Conservation (phyloP, 148 eudicot species). For the Rheum nobile region DNA sequence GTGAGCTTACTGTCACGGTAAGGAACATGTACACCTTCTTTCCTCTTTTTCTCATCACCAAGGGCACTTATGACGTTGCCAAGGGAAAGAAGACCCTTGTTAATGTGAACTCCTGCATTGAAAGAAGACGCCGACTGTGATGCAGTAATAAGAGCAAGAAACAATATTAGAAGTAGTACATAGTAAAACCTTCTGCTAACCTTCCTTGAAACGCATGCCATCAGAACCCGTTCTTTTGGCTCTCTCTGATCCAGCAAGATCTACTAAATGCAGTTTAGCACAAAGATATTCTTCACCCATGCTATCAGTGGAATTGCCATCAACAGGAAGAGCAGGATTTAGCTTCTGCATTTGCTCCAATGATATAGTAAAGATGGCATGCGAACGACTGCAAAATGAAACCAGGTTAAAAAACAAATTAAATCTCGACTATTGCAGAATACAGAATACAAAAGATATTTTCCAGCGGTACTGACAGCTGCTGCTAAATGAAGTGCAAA, state of each 20-base stretch:
- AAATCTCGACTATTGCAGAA: neutral
- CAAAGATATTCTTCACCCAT: slow-evolving; percentile 87
- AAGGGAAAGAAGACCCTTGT: slow-evolving; percentile 97
- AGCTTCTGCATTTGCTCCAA: slow-evolving; percentile 86
- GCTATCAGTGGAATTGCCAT: slow-evolving; percentile 34
- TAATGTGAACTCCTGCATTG: slow-evolving; percentile 84
- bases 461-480: neutral
- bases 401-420: neutral
- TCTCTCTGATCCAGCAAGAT: slow-evolving; percentile 99
- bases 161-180: neutral
- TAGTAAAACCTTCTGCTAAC: slow-evolving; percentile 18
- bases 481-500: neutral
- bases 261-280: slow-evolving; percentile 95
- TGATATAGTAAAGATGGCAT: slow-evolving; percentile 97
- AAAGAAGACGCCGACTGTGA: slow-evolving; percentile 3
- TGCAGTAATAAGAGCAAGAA: slow-evolving; percentile 11
- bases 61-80: slow-evolving; percentile 98
- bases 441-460: neutral
- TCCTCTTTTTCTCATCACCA: slow-evolving; percentile 96
- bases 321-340: slow-evolving; percentile 33
- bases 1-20: slow-evolving; percentile 99
- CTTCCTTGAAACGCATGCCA: slow-evolving; percentile 99
- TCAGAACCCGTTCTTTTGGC: slow-evolving; percentile 99
- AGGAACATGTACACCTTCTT: slow-evolving; percentile 92
- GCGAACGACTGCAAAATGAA: slow-evolving; percentile 67